phyloP scores from a whole-genome alignment of 176 grass and related monocot species.

The Lolium multiflorum region DNA sequence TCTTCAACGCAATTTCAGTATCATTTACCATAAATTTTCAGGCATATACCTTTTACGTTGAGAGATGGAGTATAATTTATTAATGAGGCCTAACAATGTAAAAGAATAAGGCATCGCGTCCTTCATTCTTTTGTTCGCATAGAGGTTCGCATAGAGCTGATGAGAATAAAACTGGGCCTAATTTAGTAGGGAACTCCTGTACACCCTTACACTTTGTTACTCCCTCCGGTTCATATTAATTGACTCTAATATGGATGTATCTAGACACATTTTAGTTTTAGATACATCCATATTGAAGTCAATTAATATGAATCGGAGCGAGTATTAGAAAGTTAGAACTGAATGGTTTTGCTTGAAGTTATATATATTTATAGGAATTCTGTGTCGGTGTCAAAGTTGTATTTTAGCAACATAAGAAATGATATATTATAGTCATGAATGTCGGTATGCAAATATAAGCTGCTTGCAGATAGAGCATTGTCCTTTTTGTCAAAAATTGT shows the following conservation, averaged over 20 bases:
- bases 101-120: not conserved
- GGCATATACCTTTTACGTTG: not conserved
- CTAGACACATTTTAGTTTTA: too few relatives aligned
- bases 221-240: too few relatives aligned
- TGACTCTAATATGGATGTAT: too few relatives aligned
- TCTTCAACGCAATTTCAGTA: not conserved
- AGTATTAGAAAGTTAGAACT: constrained; percentile 32
- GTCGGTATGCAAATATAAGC: constrained; percentile 18
- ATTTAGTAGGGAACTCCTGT: not conserved
- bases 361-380: not conserved
- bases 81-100: not conserved
- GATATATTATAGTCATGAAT: not conserved
- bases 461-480: constrained; percentile 1
- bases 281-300: too few relatives aligned
- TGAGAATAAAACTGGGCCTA: not conserved
- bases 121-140: not conserved
- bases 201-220: constrained; percentile 8
- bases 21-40: too few relatives aligned
- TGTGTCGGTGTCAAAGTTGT: not conserved
- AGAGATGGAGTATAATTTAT: not conserved
- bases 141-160: not conserved
- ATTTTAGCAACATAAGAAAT: not conserved
- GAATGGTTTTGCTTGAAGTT: constrained; percentile 11
- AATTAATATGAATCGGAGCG: too few relatives aligned
- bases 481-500: not conserved